phyloP scores from a whole-genome alignment of 352 stramenopile species.

The Phytophthora constricta region DNA sequence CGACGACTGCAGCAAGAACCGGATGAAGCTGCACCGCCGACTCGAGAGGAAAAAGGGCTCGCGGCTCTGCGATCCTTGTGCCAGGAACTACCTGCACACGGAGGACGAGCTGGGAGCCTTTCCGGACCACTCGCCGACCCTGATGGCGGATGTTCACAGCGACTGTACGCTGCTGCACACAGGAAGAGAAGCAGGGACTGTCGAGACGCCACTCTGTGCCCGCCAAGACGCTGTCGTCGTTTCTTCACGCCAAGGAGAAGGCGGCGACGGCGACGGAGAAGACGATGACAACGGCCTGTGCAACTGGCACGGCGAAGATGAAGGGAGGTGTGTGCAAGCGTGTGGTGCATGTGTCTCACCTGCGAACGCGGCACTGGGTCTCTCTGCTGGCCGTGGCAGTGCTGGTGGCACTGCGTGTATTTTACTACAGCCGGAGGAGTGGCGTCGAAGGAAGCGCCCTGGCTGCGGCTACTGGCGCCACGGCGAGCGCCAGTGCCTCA shows the following conservation, averaged over 20 bases:
- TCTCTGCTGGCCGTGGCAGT: conserved; percentile 38
- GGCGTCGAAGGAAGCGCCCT: conserved; percentile 31
- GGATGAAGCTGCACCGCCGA: conserved; percentile 72
- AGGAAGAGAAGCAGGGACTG: conserved; percentile 13
- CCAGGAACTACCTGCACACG: conserved; percentile 59
- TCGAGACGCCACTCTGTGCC: conserved; percentile 35
- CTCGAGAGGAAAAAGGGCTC: conserved; percentile 77
- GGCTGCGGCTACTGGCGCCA: conserved; percentile 2
- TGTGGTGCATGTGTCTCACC: conserved; percentile 41
- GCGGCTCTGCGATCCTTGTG: conserved; percentile 75
- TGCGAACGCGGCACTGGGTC: conserved; percentile 63
- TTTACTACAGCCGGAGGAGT: conserved; percentile 39
- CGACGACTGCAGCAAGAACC: conserved; percentile 86
- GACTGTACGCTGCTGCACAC: conserved; percentile 15
- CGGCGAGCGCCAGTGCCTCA: not conserved
- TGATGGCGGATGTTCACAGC: conserved; percentile 29
- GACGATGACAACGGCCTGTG: not conserved
- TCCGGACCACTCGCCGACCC: conserved; percentile 34
- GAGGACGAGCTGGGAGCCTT: conserved; percentile 38
- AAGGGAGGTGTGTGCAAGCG: conserved; percentile 4
- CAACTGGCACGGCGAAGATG: conserved; percentile 17
- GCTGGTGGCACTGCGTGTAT: conserved; percentile 46
- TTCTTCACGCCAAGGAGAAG: conserved; percentile 25
- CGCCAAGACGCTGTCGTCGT: conserved; percentile 25
- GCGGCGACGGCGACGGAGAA: not conserved